phyloP scores from a whole-genome alignment of 169 alveolate genomes.

The Plasmodium malariae region DNA sequence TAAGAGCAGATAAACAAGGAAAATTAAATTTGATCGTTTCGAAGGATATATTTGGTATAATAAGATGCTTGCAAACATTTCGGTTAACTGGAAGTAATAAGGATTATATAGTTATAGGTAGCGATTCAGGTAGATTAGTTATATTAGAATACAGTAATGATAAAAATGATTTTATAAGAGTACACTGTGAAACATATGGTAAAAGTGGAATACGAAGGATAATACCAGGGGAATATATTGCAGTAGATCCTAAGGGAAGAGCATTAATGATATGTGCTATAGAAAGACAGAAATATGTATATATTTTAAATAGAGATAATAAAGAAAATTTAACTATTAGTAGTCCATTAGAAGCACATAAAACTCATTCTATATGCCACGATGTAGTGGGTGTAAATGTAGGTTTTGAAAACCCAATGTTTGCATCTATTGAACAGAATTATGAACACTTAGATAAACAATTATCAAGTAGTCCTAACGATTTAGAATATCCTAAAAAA shows the following conservation, averaged over 20 bases:
- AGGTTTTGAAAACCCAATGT: slow-evolving; percentile 97
- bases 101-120: slow-evolving; percentile 96
- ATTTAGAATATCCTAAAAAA: slow-evolving; percentile 91
- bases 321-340: slow-evolving; percentile 94
- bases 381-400: slow-evolving; percentile 96
- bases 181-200: slow-evolving; percentile 98
- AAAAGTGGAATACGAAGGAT: slow-evolving; percentile 96
- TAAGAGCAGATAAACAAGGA: slow-evolving; percentile 95
- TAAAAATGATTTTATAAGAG: slow-evolving; percentile 91
- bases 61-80: slow-evolving; percentile 94
- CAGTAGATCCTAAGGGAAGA: slow-evolving; percentile 99
- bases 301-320: slow-evolving; percentile 96
- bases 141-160: slow-evolving; percentile 93
- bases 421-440: slow-evolving; percentile 97
- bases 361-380: slow-evolving; percentile 94
- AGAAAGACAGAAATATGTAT: slow-evolving; percentile 98
- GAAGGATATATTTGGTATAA: slow-evolving; percentile 95
- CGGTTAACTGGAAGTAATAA: slow-evolving; percentile 93
- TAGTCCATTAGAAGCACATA: slow-evolving; percentile 98
- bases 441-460: slow-evolving; percentile 92
- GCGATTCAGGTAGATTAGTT: slow-evolving; percentile 98
- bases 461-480: slow-evolving; percentile 76
- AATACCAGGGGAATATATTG: slow-evolving; percentile 99
- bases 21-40: slow-evolving; percentile 91
- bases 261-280: slow-evolving; percentile 98